Evolutionary conservation across 164 flowering plant genomes (phyloP), one percentile per base, ranked within the genome.

Genomic region (Macadamia tetraphylla): DNA sequence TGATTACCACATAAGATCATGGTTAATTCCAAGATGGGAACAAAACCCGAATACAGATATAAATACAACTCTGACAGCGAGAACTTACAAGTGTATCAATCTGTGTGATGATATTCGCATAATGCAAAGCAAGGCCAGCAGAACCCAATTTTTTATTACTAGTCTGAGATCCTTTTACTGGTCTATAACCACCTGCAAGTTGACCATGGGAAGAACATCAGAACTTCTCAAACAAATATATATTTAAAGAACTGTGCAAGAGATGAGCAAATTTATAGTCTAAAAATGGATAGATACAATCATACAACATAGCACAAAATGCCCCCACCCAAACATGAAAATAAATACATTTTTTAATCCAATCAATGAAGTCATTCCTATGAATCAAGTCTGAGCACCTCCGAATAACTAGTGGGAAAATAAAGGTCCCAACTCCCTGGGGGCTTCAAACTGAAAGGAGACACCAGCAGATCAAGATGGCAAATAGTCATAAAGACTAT

Each of bases 41-140:
- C 15, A 52, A 52, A 49, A 57, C 6, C 31, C 14, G 32, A 56
- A 63, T 52, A 43, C 65, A 15, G 11, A 32, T 44, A 53, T n/a
- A 62, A 53, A 49, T 11, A 18, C 29, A 66, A 65, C 14, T 29
- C 10, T 52, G 46, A 43, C 9, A 43, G 43, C 29, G 57, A n/a
- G 61, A 68, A 82, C 98, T 88, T 73, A 92, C 98, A 73, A 90
- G 80, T 64, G 92, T 87, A 65, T 92, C 98, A 46, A 92, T 88
- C 72, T 92, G 98, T 42, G 83, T 77, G 49, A 92, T 84, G 51
- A 92, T 90, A 73, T 86, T 90, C 67, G 98, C 98, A 80, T 92
- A 92, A 77, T 92, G 98, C 81, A 92, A 78, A 11, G 98, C 87
- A 73, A 92, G 96, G 64, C 98, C 98, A 72, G 96, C 93, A 58